Evolutionary conservation across 2,329 filamentous ascomycete genomes (phyloP), one percentile per base, ranked within the genome.

Genomic region (Arthrobotrys sinensis): DNA sequence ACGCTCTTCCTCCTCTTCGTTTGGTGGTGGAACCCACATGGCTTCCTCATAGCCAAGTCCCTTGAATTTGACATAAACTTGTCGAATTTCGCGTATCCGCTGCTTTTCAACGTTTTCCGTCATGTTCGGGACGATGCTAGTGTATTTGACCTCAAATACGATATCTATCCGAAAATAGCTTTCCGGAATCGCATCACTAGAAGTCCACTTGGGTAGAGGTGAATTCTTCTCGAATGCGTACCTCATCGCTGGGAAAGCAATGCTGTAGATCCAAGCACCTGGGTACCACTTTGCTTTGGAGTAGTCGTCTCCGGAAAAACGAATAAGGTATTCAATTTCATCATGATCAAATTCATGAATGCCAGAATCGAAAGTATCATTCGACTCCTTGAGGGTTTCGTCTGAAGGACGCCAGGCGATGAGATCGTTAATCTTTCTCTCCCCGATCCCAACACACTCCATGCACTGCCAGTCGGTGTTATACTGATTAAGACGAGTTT

Each of bases 241-340:
- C 14, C 93, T 90, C 90, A 92, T 96, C 0, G 83, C 73, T 2
- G 85, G 81, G 11, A 88, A 85, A 14, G 89, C 88, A 8, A 91
- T 87, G 4, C 94, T 93, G 87, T 89, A 95, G 0, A 97, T 88
- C 96, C 96, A 99, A 14, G 91, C 88, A 11, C 95, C 96, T 8
- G 93, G 90, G 88, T 93, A 92, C 96, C 96, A 99, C 5, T 87
- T 87, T 66, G 92, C 93, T 80, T 93, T 91, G 80, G 91, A 91
- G 82, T 97, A 96, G 0, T 95, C 97, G 70, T 89, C 87, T 0
- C 87, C 87, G 52, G 92, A 90, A 93, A 94, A 98, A 83, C 96
- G 97, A 81, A 99, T 86, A 1, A 99, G 88, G 82, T 98, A 99
- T 81, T 97, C 93, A 80, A 94, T 94, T n/a, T 92, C 87, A 68